phyloP scores from a whole-genome alignment of 2,329 filamentous ascomycete species.

The Colletotrichum cordylinicola region DNA sequence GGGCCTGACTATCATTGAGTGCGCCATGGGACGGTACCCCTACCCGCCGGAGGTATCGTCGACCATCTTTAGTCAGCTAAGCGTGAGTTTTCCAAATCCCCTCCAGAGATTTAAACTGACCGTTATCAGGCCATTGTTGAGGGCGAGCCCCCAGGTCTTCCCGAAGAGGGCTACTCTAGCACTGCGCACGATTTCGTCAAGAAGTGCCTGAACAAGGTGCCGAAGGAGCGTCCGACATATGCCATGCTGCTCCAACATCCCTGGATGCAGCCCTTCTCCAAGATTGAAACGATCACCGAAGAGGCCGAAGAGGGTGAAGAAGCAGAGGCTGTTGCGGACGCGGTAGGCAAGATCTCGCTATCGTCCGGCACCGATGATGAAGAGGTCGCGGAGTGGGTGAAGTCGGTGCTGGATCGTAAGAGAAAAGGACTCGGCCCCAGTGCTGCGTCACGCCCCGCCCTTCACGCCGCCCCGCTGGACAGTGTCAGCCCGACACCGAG shows the following conservation, averaged over 20 bases:
- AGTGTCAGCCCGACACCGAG: conserved; percentile 64
- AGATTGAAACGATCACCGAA: conserved; percentile 77
- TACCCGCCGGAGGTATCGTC: conserved; percentile 97
- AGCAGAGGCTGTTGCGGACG: conserved; percentile 47
- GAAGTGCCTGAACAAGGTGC: conserved; percentile 90
- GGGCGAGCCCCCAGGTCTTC: conserved; percentile 91
- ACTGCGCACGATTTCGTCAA: conserved; percentile 85
- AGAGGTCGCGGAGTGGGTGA: conserved; percentile 89
- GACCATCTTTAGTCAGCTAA: conserved; percentile 97
- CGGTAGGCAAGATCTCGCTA: conserved; percentile 49
- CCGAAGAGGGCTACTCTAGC: conserved; percentile 77
- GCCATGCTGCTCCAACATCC: conserved; percentile 86
- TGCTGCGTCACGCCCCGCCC: conserved; percentile 71
- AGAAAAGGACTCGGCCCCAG: conserved; percentile 57
- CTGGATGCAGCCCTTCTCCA: conserved; percentile 80
- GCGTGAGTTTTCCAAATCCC: conserved; percentile 66
- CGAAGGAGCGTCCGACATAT: conserved; percentile 92
- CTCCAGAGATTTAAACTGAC: conserved; percentile 23
- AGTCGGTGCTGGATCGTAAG: conserved; percentile 70
- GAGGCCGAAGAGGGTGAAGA: conserved; percentile 69
- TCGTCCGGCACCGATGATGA: conserved; percentile 62
- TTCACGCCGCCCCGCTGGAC: conserved; percentile 88
- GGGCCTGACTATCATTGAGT: conserved; percentile 93
- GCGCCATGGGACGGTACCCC: conserved; percentile 90
- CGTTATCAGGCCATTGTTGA: conserved; percentile 86